phyloP scores from a whole-genome alignment of 768 basidiomycete species.

The Gymnopilus dilepis region DNA sequence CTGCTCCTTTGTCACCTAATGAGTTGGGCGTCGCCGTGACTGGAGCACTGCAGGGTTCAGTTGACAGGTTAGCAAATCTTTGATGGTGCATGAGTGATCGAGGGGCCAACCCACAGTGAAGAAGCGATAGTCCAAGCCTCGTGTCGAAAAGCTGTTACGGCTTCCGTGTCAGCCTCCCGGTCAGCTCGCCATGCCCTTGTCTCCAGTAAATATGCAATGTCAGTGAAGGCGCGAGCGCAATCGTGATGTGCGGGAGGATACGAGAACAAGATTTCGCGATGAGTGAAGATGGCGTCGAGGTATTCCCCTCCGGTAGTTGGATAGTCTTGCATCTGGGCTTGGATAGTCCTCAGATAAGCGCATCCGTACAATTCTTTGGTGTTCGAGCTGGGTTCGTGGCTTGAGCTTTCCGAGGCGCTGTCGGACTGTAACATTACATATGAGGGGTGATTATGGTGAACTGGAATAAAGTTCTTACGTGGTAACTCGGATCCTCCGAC shows the following conservation, averaged over 20 bases:
- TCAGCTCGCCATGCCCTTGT: constrained; percentile 71
- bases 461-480: constrained; percentile 37
- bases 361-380: constrained; percentile 50
- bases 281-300: constrained; percentile 78
- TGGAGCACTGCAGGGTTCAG: constrained; percentile 14
- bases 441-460: background rate
- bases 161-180: constrained; percentile 72
- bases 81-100: background rate
- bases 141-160: constrained; percentile 68
- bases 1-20: constrained; percentile 11
- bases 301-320: constrained; percentile 75
- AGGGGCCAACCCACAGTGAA: constrained; percentile 33
- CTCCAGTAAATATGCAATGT: constrained; percentile 69
- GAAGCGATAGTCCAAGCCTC: constrained; percentile 68
- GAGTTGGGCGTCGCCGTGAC: constrained; percentile 8
- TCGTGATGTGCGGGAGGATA: constrained; percentile 66
- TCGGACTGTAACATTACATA: constrained; percentile 44
- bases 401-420: constrained; percentile 49
- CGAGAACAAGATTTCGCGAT: constrained; percentile 70
- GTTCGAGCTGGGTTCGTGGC: constrained; percentile 42
- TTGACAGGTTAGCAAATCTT: background rate
- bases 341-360: constrained; percentile 65
- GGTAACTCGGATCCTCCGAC: constrained; percentile 50
- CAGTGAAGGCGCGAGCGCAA: constrained; percentile 68
- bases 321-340: constrained; percentile 57